Evolutionary conservation across 805 yeast genomes (phyloP).

Genomic region (Ogataea ramenticola): DNA sequence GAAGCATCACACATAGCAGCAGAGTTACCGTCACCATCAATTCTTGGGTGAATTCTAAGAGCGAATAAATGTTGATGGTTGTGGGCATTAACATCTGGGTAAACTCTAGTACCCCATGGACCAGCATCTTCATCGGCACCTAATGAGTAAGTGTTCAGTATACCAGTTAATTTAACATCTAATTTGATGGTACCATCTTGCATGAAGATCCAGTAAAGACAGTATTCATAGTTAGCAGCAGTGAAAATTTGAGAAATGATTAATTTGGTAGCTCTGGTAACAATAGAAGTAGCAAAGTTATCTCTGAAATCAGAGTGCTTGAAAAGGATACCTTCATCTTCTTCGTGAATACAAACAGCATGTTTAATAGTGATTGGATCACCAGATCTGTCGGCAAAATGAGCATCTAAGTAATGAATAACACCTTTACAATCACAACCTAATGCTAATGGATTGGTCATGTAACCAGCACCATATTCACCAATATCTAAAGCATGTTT

Average conservation of each 20-base stretch:
- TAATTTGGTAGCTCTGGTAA: conserved; percentile 68
- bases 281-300: conserved; percentile 64
- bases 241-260: conserved; percentile 77
- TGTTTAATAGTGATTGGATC: conserved; percentile 65
- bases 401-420: conserved; percentile 78
- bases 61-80: conserved; percentile 83
- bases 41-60: conserved; percentile 70
- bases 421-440: conserved; percentile 88
- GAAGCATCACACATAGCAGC: conserved; percentile 61
- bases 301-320: conserved; percentile 85
- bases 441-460: conserved; percentile 70
- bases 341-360: conserved; percentile 81
- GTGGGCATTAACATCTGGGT: conserved; percentile 77
- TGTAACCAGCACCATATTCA: conserved; percentile 82
- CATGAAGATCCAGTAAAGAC: conserved; percentile 75
- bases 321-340: conserved; percentile 72
- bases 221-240: conserved; percentile 82
- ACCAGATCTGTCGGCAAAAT: conserved; percentile 60
- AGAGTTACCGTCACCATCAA: conserved; percentile 76
- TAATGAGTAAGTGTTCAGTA: conserved; percentile 64
- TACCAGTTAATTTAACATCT: conserved; percentile 77
- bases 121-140: conserved; percentile 59
- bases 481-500: conserved; percentile 85
- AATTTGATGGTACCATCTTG: conserved; percentile 80
- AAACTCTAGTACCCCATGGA: conserved; percentile 77